These are phyloP conservation scores for Barnettozyma botsteinii DNA, from an alignment of 805 yeast genomes.

Conservation along the genomic window DNA sequence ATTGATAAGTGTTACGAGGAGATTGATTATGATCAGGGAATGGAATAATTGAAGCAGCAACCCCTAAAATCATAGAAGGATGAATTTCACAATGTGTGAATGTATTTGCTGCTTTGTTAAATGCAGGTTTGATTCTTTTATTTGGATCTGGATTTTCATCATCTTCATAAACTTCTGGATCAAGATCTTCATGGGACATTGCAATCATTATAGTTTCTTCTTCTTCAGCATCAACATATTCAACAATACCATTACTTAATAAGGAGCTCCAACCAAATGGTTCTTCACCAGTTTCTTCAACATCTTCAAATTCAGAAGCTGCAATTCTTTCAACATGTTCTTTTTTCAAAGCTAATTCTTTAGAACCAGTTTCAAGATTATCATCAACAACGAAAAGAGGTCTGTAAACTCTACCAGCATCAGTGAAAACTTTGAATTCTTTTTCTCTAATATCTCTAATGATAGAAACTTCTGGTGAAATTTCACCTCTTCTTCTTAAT, in stretches of 20 bases:
- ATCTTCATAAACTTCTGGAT: slow-evolving; percentile 46
- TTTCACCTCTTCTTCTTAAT: slow-evolving; percentile 91
- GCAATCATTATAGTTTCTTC: slow-evolving; percentile 98
- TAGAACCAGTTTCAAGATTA: slow-evolving; percentile 56
- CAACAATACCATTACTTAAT: slow-evolving; percentile 82
- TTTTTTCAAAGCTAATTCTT: slow-evolving; percentile 75
- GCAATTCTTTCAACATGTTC: slow-evolving; percentile 73
- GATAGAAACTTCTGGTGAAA: slow-evolving; percentile 92
- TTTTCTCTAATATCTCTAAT: slow-evolving; percentile 95
- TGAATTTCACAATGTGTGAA: slow-evolving; percentile 99
- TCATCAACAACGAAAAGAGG: slow-evolving; percentile 93
- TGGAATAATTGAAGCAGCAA: slow-evolving; percentile 97
- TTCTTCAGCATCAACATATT: slow-evolving; percentile 97
- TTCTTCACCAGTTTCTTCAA: slow-evolving; percentile 29
- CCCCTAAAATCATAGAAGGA: slow-evolving; percentile 98
- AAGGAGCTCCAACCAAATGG: slow-evolving; percentile 78
- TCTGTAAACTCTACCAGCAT: slow-evolving; percentile 97
- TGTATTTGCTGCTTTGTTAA: slow-evolving; percentile 61
- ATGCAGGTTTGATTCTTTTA: slow-evolving; percentile 73
- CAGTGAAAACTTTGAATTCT: slow-evolving; percentile 93
- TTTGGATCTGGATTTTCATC: slow-evolving; percentile 43
- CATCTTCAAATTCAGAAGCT: slow-evolving; percentile 54
- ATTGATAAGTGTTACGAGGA: slow-evolving; percentile 98
- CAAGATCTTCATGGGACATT: slow-evolving; percentile 96
- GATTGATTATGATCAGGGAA: slow-evolving; percentile 99